Percentiles rank a stretch among this genome's conserved stretches.
phyloP scores from a whole-genome alignment of 2,329 filamentous ascomycete species.

The Blastomyces parvus region DNA sequence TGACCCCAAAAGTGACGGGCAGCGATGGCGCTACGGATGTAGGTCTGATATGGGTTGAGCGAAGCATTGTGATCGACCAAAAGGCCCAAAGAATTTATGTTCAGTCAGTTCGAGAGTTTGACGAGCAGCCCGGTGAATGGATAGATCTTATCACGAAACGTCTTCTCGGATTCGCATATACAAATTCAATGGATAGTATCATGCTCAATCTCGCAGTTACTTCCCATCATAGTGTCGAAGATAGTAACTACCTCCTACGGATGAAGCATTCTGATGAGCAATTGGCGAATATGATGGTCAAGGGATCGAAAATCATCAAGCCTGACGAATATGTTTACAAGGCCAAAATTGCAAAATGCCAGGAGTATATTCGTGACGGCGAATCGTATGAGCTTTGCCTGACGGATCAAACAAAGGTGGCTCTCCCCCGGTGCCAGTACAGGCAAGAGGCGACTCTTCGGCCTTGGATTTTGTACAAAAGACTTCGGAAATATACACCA shows the following conservation, averaged over 20 bases:
- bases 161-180: constrained; percentile 19
- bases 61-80: constrained; percentile 71
- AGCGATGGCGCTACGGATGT: constrained; percentile 33
- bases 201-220: constrained; percentile 7
- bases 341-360: constrained; percentile 55
- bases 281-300: constrained; percentile 22
- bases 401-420: constrained; percentile 62
- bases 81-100: constrained; percentile 51
- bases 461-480: constrained; percentile 63
- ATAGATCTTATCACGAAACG: constrained; percentile 23
- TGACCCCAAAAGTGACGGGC: constrained; percentile 35
- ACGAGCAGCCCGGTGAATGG: constrained; percentile 41
- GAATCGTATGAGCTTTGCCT: constrained; percentile 81
- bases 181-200: constrained; percentile 4
- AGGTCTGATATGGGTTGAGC: constrained; percentile 65
- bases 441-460: constrained; percentile 24
- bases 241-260: background rate
- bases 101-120: constrained; percentile 51
- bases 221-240: background rate
- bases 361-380: constrained; percentile 63
- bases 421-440: constrained; percentile 24
- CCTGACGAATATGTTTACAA: constrained; percentile 48
- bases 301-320: constrained; percentile 23
- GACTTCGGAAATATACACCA: constrained; percentile 61
- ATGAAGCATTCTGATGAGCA: constrained; percentile 10